Evolutionary conservation across 208 protist genomes (phyloP).

Genomic region (Angomonas ambiguus): DNA sequence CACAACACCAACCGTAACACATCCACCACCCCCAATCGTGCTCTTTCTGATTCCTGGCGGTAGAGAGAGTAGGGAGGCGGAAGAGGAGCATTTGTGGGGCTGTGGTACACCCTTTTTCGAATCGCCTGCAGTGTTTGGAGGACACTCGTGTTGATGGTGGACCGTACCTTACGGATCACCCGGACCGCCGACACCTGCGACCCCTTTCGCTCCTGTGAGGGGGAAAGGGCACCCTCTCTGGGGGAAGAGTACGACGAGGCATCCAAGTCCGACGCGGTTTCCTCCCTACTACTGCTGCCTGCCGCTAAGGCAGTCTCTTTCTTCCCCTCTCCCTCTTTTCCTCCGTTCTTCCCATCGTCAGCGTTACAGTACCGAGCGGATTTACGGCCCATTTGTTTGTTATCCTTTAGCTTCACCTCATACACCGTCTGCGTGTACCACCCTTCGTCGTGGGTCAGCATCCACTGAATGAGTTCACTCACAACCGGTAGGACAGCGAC

Average conservation of each 20-base stretch:
- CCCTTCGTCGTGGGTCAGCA: neutral
- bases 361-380: neutral
- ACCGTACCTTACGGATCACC: neutral
- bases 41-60: neutral
- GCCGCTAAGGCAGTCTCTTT: neutral
- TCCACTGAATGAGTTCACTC: neutral
- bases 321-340: neutral
- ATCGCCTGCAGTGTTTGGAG: neutral
- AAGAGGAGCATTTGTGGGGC: neutral
- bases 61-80: neutral
- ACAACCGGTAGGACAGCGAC: neutral
- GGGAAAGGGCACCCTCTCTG: neutral
- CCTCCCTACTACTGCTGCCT: neutral
- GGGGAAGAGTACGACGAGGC: neutral
- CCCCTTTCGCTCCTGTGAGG: neutral
- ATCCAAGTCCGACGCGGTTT: neutral
- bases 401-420: neutral
- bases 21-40: neutral
- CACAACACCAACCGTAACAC: neutral
- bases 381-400: neutral
- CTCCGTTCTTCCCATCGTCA: neutral
- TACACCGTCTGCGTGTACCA: neutral
- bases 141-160: neutral
- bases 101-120: neutral
- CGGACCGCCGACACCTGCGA: neutral